Conservation (phyloP, 176 grass and related monocot genomes). For the Phragmites australis region DNA sequence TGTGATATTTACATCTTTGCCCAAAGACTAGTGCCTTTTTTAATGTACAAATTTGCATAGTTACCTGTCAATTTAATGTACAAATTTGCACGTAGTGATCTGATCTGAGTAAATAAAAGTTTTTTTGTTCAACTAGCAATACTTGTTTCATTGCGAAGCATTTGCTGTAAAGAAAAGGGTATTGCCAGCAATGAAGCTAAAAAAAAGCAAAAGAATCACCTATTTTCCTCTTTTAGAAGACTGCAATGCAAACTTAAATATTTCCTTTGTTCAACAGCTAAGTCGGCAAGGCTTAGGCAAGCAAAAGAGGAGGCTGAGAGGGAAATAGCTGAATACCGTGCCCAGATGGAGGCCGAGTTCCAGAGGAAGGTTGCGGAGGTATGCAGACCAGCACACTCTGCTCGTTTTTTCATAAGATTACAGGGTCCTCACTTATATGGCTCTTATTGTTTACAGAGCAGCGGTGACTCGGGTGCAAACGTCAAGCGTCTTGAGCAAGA, state of each 20-base stretch:
- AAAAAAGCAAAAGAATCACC: background rate
- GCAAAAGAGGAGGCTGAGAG: conserved; percentile 69
- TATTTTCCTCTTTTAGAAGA: background rate
- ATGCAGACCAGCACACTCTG: background rate
- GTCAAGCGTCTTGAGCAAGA: conserved; percentile 79
- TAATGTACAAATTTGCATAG: too few relatives aligned
- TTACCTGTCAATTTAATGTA: background rate
- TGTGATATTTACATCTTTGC: background rate
- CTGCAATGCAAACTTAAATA: background rate
- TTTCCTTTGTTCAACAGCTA: conserved; percentile 42
- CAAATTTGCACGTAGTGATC: background rate
- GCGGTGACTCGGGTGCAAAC: conserved; percentile 66
- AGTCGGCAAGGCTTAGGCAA: conserved; percentile 57
- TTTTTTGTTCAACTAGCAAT: background rate
- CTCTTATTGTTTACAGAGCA: conserved; percentile 45
- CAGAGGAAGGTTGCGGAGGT: conserved; percentile 73
- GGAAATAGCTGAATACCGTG: conserved; percentile 59
- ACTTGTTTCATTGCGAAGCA: background rate
- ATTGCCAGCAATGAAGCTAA: background rate
- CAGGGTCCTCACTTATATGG: background rate
- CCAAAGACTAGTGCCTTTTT: background rate
- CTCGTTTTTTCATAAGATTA: background rate
- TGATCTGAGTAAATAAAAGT: background rate
- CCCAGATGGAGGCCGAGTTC: conserved; percentile 67
- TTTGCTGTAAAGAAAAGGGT: background rate